phyloP scores from a whole-genome alignment of 1,139 yeast genomes.

The Kodamaea fungicola region DNA sequence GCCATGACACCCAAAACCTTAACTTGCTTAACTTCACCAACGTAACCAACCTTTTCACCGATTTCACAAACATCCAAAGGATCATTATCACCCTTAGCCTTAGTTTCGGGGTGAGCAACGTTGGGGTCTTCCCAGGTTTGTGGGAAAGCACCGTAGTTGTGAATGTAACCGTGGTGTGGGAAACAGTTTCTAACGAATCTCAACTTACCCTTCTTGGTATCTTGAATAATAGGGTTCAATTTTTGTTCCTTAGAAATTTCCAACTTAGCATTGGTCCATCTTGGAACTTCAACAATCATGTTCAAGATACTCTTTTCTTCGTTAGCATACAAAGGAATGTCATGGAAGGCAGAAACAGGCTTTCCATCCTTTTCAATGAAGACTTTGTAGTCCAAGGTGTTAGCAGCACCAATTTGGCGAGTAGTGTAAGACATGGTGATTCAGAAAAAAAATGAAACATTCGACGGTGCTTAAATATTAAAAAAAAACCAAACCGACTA shows the following conservation, averaged over 20 bases:
- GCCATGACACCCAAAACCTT: slow-evolving; percentile 93
- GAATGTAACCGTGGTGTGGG: slow-evolving; percentile 96
- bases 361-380: slow-evolving; percentile 57
- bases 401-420: slow-evolving; percentile 88
- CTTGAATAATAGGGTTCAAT: slow-evolving; percentile 91
- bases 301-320: slow-evolving; percentile 62
- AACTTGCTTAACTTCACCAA: slow-evolving; percentile 78
- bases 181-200: slow-evolving; percentile 87
- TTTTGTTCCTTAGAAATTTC: slow-evolving; percentile 74
- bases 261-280: slow-evolving; percentile 93
- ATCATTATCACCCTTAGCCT: slow-evolving; percentile 85
- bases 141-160: slow-evolving; percentile 97
- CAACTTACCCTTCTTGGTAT: slow-evolving; percentile 84
- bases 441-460: not conserved
- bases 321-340: slow-evolving; percentile 75
- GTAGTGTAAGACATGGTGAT: slow-evolving; percentile 59
- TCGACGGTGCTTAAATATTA: not conserved
- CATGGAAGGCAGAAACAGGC: slow-evolving; percentile 80
- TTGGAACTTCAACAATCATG: slow-evolving; percentile 92
- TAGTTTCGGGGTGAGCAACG: slow-evolving; percentile 28
- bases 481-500: not conserved
- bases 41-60: slow-evolving; percentile 64
- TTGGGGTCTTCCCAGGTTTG: slow-evolving; percentile 92
- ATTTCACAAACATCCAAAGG: slow-evolving; percentile 96
- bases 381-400: slow-evolving; percentile 88